A percentile compares a stretch with the other conserved stretches of the same genome.
phyloP scores from a whole-genome alignment of 2,329 filamentous ascomycete genomes.

The Pseudogymnoascus sp. region DNA sequence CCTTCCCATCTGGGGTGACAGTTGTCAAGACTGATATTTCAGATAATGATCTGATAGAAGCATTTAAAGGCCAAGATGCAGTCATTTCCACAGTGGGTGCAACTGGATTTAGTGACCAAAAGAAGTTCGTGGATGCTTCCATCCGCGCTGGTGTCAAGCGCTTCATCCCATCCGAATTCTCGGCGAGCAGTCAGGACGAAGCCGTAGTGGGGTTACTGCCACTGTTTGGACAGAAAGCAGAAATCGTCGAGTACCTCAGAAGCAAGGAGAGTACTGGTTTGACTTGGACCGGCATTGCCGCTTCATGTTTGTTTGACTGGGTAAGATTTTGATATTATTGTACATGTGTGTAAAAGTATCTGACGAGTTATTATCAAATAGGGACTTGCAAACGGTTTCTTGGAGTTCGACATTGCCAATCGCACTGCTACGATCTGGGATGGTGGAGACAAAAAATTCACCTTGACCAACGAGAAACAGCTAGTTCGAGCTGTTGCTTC shows the following conservation, averaged over 20 bases:
- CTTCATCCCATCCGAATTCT: conserved; percentile 51
- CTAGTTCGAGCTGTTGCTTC: conserved; percentile 28
- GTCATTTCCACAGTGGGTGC: conserved; percentile 44
- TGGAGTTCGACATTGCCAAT: conserved; percentile 43
- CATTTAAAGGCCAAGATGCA: conserved; percentile 48
- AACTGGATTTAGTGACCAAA: conserved; percentile 37
- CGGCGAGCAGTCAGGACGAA: conserved; percentile 27
- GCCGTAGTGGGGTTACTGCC: conserved; percentile 15
- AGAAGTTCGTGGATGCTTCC: conserved; percentile 46
- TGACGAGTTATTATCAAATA: conserved; percentile 15
- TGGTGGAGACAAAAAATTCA: conserved; percentile 25
- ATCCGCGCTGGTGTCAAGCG: conserved; percentile 48
- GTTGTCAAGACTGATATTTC: conserved; percentile 8
- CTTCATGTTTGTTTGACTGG: conserved; percentile 45
- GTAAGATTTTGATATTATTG: conserved; percentile 10
- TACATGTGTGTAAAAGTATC: too few relatives aligned
- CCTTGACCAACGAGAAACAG: conserved; percentile 26
- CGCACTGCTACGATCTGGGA: conserved; percentile 39
- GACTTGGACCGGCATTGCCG: conserved; percentile 39
- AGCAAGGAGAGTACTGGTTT: conserved; percentile 29
- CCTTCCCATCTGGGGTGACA: conserved; percentile 18
- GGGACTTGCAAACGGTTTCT: conserved; percentile 41
- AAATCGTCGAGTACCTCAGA: conserved; percentile 34
- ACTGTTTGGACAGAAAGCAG: conserved; percentile 34
- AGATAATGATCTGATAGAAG: conserved; percentile 18